Evolutionary conservation across 148 eudicot genomes (phyloP), one percentile per base, ranked within the genome.

Genomic region (Cornus controversa): DNA sequence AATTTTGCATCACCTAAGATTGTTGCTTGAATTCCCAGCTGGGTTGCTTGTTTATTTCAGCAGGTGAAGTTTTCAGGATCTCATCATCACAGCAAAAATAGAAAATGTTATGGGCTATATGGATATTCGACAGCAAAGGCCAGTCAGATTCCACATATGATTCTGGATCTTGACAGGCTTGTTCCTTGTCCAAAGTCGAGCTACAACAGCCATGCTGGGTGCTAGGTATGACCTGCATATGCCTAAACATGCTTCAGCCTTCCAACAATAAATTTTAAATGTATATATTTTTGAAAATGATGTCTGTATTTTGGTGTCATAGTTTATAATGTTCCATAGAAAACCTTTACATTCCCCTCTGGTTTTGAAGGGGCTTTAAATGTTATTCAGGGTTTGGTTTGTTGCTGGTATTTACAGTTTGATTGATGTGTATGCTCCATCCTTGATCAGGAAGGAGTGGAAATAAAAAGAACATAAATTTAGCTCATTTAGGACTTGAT

Each of bases 101-200:
- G 69, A 65, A 63, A 78, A 37, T 65, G 20, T 40, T 20, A 24
- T 25, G 23, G 42, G 29, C 67, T 23, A 25, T 71, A 71, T 67
- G 77, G 53, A 68, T 79, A 24, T 31, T 54, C 24, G 76, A 36
- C 29, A 65, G 18, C 36, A 53, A 66, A 66, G 24, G 72, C 57
- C 67, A 15, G 58, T 67, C 37, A 47, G 45, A 42, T 70, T 69
- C 57, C 4, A 7, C 20, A 50, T 50, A 50, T 16, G 10, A 45
- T 45, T 75, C 69, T 65, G 60, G 34, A 65, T 74, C 28, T 63
- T 63, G 57, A 63, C 34, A 50, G 50, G 26, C 63, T 78, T 64
- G 29, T 53, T 64, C 47, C 31, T 47, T 72, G 76, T 71, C 76
- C 71, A 78, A 58, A 50, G 54, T 72, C 53, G 81, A 54, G 81